Percentiles rank a stretch among this genome's conserved stretches.
phyloP scores from a whole-genome alignment of 495 filamentous ascomycete genomes.

The Aspergillus ellipticus region DNA sequence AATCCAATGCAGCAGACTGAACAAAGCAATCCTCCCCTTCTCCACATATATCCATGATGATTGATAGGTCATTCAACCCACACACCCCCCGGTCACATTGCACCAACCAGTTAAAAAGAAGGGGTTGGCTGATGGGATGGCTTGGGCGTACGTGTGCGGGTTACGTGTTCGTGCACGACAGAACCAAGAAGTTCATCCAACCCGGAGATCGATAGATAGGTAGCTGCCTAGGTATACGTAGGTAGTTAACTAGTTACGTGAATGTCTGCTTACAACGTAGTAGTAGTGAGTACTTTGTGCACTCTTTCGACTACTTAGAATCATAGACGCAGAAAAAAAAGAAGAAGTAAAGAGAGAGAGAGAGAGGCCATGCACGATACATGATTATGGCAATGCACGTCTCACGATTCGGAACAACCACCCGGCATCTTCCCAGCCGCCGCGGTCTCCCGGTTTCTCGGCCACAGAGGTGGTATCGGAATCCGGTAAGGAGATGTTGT shows the following conservation, averaged over 20 bases:
- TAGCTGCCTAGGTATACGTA: not conserved
- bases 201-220: not conserved
- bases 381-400: slow-evolving; percentile 59
- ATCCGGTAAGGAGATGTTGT: slow-evolving; percentile 22
- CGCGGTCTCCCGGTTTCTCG: slow-evolving; percentile 45
- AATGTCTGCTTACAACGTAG: not conserved
- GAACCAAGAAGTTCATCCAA: too few relatives aligned
- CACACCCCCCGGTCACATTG: not conserved
- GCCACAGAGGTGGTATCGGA: slow-evolving; percentile 17
- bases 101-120: not conserved
- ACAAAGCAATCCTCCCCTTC: not conserved
- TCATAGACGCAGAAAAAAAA: not conserved
- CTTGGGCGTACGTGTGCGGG: not conserved
- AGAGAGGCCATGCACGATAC: not conserved
- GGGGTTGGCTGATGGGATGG: not conserved
- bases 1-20: not conserved
- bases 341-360: not conserved
- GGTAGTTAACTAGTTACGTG: not conserved
- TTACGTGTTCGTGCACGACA: not conserved
- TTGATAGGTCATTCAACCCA: not conserved
- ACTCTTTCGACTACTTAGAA: not conserved
- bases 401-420: slow-evolving; percentile 79
- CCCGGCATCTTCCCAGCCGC: slow-evolving; percentile 77
- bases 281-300: not conserved
- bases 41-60: not conserved